Conservation (phyloP, 495 filamentous ascomycete genomes). For the Neurospora tetrasperma region DNA sequence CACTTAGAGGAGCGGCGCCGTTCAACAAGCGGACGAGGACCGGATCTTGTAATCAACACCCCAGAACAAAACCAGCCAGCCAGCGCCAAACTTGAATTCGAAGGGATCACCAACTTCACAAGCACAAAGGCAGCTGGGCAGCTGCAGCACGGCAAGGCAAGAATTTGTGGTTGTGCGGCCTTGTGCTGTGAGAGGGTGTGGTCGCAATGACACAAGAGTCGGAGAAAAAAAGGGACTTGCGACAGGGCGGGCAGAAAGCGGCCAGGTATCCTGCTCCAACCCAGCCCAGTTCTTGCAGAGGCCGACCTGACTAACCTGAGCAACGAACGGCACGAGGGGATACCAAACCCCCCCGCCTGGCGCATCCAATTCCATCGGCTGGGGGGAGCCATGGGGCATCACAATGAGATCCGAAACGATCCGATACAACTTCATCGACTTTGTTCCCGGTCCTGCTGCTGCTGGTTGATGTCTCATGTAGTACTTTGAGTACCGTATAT, state of each 20-base stretch:
- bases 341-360: not conserved
- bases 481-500: not conserved
- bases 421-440: not conserved
- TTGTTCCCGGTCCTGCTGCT: not conserved
- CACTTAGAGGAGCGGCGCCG: not conserved
- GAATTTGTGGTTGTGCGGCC: not conserved
- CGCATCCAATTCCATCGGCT: not conserved
- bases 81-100: not conserved
- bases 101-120: not conserved
- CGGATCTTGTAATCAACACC: not conserved
- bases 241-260: not conserved
- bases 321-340: not conserved
- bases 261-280: not conserved
- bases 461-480: not conserved
- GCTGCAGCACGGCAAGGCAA: conserved; percentile 8
- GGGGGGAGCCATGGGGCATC: not conserved
- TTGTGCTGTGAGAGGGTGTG: not conserved
- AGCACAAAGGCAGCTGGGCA: conserved; percentile 2
- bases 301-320: not conserved
- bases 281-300: not conserved
- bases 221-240: conserved; percentile 11
- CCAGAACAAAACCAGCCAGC: not conserved
- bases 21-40: conserved; percentile 4
- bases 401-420: not conserved
- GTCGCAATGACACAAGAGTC: conserved; percentile 12